Conservation (phyloP, 345 rosid genomes). For the Populus euphratica region DNA sequence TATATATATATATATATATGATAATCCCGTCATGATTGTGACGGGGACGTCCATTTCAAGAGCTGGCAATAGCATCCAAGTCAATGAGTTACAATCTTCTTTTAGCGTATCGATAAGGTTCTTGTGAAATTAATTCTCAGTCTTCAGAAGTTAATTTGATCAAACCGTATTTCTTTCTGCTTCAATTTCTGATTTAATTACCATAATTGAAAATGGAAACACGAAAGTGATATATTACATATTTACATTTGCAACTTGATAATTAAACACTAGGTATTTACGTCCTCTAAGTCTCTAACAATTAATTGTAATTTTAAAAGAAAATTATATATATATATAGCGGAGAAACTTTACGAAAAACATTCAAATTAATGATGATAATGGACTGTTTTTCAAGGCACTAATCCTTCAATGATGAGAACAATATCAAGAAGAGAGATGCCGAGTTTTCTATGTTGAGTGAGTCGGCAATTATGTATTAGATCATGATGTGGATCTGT, state of each 20-base stretch:
- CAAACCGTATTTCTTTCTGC: too few species aligned
- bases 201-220: neutral
- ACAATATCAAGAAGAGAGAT: neutral
- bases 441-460: neutral
- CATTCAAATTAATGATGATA: neutral
- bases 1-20: too few species aligned
- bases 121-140: neutral
- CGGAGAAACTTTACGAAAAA: neutral
- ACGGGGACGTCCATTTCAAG: neutral
- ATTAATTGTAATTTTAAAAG: neutral
- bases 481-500: neutral
- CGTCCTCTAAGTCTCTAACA: too few species aligned
- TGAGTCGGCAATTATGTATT: neutral
- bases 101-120: neutral
- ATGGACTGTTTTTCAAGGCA: neutral
- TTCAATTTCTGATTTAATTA: neutral
- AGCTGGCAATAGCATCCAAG: constrained; percentile 9
- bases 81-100: too few species aligned
- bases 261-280: too few species aligned
- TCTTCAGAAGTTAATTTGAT: neutral
- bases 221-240: too few species aligned
- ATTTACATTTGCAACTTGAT: too few species aligned
- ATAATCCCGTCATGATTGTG: neutral
- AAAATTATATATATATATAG: too few species aligned
- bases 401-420: neutral